Base-by-base conservation (phyloP, 2,329 filamentous ascomycete genomes). In the Echinosphaeria canescens region DNA sequence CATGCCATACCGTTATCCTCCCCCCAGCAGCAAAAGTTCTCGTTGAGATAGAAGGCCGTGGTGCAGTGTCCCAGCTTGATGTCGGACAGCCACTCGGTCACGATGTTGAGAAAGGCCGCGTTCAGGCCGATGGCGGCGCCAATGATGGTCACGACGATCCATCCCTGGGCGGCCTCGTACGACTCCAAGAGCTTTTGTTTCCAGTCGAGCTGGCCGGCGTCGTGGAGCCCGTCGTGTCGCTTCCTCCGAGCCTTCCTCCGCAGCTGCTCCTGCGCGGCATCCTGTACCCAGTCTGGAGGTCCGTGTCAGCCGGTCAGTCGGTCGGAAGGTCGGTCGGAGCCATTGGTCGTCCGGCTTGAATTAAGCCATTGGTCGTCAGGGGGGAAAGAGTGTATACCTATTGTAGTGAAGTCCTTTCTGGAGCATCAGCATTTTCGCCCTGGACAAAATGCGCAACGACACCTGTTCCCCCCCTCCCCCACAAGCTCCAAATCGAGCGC, bases 371-470 rank as follows among this genome's bases (percentile, higher is more conserved):
- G n/a, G n/a, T n/a, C n/a, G n/a, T n/a, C n/a, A n/a, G n/a, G n/a
- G n/a, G n/a, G n/a, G n/a, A n/a, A n/a, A 10, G 17, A 13, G n/a
- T 16, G 37, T 46, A 39, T 57, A 74, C 69, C 69, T 63, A 88
- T 88, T 1, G 88, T 98, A 5, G 84, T 92, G 46, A 98, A 98
- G 51, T 98, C 88, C 63, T n/a, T n/a, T n/a, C n/a, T n/a, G n/a
- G n/a, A 16, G 17, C 24, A 26, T 30, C 30, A 33, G 32, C 27
- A 25, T 17, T 25, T 15, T n/a, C n/a, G n/a, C n/a, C n/a, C n/a
- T n/a, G n/a, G n/a, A n/a, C n/a, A n/a, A n/a, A n/a, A n/a, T n/a
- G n/a, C n/a, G n/a, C n/a, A n/a, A n/a, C n/a, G n/a, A n/a, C n/a
- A n/a, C n/a, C n/a, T n/a, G n/a, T n/a, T n/a, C n/a, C n/a, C n/a